Base-by-base conservation (phyloP, 23 red algal genomes). In the Gracilaria gracilis region DNA sequence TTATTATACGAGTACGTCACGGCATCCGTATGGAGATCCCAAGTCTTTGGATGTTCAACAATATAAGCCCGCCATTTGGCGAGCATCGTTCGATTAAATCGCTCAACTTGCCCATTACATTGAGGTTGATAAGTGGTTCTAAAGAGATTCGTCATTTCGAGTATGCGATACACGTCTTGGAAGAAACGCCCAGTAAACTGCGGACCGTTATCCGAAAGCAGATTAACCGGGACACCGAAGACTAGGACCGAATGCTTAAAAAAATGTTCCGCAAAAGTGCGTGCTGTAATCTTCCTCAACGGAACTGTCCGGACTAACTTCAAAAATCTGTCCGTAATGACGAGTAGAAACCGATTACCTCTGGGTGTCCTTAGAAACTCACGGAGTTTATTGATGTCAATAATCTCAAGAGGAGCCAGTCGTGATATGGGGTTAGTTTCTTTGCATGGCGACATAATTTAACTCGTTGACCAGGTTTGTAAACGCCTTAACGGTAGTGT, bases 91-190 rank as follows among this genome's bases (percentile, higher is more conserved):
- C 65, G 65, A 21, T 32, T 32, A 21, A 71, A 71, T 21, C 65
- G 65, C 65, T 71, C 35, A 71, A 71, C 35, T 37, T 71, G 65
- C 35, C 65, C 65, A 71, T 71, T 71, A 35, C 11, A 35, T 71
- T 71, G 65, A 9, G 65, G 65, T 35, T 71, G 20, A 37, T 71
- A 71, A 21, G 65, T 71, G 9, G 65, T 21, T 9, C 11, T 71
- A 71, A 71, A 71, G 31, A 37, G 35, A 37, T 71, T 71, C 31
- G 9, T 32, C 9, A 13, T 14, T 9, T 71, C 35, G 9, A 71
- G 35, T 71, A 71, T 71, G 65, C 65, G 65, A 71, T 71, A 71
- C 28, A 71, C 65, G 20, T 71, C 65, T 71, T 71, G 65, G 21
- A 71, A 71, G 20, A 71, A 35, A 9, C 35, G 14, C 65, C 11